Evolutionary conservation across 2,329 filamentous ascomycete genomes (phyloP).

Genomic region (Didymella pinodella): DNA sequence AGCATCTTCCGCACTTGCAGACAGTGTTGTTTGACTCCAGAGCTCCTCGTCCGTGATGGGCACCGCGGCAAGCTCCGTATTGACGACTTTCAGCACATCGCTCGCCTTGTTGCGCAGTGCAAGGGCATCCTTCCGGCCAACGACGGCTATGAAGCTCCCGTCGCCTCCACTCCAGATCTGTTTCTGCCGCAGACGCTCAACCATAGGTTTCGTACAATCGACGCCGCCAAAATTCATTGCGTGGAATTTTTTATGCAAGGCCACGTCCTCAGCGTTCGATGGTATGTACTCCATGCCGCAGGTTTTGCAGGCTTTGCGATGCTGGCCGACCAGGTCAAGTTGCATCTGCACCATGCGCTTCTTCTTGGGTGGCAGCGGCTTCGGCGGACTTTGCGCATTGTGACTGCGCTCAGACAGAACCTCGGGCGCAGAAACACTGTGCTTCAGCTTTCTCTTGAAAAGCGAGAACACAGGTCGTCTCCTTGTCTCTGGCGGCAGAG

Average conservation of each 20-base stretch:
- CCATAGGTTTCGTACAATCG: conserved; percentile 66
- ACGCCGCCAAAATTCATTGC: conserved; percentile 68
- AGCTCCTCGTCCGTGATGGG: conserved; percentile 65
- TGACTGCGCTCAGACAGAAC: conserved; percentile 39
- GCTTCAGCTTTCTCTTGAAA: conserved; percentile 44
- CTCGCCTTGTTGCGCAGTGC: conserved; percentile 64
- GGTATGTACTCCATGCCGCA: conserved; percentile 74
- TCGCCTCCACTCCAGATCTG: conserved; percentile 58
- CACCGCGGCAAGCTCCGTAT: conserved; percentile 68
- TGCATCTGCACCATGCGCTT: conserved; percentile 65
- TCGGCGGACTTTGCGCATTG: conserved; percentile 45
- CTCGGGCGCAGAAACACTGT: conserved; percentile 23
- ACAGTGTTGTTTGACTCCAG: conserved; percentile 59
- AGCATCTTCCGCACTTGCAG: conserved; percentile 4
- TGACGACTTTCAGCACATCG: conserved; percentile 65
- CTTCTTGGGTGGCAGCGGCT: conserved; percentile 39
- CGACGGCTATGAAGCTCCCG: conserved; percentile 63
- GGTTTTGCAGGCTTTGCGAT: conserved; percentile 64
- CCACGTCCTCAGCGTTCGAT: conserved; percentile 67
- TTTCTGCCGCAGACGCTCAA: conserved; percentile 60
- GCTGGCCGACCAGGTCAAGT: conserved; percentile 64
- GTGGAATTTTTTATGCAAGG: conserved; percentile 70
- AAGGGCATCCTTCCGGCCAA: conserved; percentile 63
- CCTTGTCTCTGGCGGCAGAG: conserved; percentile 33
- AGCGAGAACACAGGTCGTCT: conserved; percentile 61